Evolutionary conservation across 805 yeast genomes (phyloP).

Genomic region (Hanseniaspora nectarophila): DNA sequence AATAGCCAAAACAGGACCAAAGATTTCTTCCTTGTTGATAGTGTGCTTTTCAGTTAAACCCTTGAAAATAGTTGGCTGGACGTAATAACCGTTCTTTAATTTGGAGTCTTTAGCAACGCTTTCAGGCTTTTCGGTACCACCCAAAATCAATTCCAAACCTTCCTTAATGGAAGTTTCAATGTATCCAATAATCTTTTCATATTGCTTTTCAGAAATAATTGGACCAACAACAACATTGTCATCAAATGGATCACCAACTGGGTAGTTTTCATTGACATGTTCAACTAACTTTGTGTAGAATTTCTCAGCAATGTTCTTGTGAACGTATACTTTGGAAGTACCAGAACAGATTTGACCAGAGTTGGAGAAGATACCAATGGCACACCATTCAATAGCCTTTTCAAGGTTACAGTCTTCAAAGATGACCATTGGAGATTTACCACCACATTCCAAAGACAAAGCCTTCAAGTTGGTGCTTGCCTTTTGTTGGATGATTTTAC

Average conservation of each 20-base stretch:
- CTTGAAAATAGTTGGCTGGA: constrained; percentile 39
- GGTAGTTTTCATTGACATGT: constrained; percentile 29
- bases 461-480: constrained; percentile 38
- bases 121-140: constrained; percentile 32
- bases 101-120: constrained; percentile 18
- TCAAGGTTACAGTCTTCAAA: constrained; percentile 39
- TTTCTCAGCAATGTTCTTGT: constrained; percentile 43
- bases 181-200: constrained; percentile 36
- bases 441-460: constrained; percentile 42
- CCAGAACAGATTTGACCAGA: constrained; percentile 58
- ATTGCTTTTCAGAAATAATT: constrained; percentile 41
- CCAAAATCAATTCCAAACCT: constrained; percentile 42
- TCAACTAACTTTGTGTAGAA: constrained; percentile 33
- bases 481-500: constrained; percentile 33
- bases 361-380: constrained; percentile 45
- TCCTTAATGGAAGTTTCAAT: constrained; percentile 38
- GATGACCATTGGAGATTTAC: constrained; percentile 39
- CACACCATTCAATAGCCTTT: constrained; percentile 41
- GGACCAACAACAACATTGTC: constrained; percentile 41
- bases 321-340: constrained; percentile 48
- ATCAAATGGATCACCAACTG: constrained; percentile 37
- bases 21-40: constrained; percentile 39
- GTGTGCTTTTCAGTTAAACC: constrained; percentile 33
- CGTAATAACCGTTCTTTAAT: constrained; percentile 28
- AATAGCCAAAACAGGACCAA: constrained; percentile 41